These are phyloP conservation scores for Nicotiana noctiflora DNA, from an alignment of 257 asterid species.

Conservation along the genomic window DNA sequence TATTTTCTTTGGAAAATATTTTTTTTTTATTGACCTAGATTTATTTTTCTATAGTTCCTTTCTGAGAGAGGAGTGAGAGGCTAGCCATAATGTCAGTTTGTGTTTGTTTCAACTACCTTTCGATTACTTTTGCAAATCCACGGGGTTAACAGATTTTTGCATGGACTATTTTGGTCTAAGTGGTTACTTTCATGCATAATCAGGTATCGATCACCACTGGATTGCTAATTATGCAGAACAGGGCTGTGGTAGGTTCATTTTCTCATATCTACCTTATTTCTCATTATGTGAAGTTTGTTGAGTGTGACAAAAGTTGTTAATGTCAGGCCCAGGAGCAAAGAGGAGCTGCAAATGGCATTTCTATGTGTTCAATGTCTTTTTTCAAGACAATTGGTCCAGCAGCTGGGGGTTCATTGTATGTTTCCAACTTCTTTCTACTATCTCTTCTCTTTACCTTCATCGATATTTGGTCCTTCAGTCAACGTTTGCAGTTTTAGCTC, in stretches of 20 bases:
- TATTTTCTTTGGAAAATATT: background rate
- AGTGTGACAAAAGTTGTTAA: background rate
- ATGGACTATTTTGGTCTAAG: background rate
- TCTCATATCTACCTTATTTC: background rate
- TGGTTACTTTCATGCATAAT: background rate
- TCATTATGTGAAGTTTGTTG: background rate
- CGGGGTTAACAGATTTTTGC: background rate
- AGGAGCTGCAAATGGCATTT: slow-evolving; percentile 85
- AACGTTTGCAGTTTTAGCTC: too few species aligned
- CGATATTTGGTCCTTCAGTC: too few species aligned
- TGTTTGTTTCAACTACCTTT: background rate
- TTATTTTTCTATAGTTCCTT: background rate
- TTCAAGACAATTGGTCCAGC: slow-evolving; percentile 77
- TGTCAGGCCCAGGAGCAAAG: slow-evolving; percentile 69
- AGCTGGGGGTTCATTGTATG: slow-evolving; percentile 70
- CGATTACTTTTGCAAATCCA: background rate
- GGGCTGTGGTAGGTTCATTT: slow-evolving; percentile 60
- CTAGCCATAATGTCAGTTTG: background rate
- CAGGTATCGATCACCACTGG: slow-evolving; percentile 77
- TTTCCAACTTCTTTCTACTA: background rate
- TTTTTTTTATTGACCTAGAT: background rate
- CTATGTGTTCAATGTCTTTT: slow-evolving; percentile 68
- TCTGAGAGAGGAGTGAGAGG: background rate
- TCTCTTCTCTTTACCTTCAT: background rate
- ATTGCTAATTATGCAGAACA: slow-evolving; percentile 65